Conservation (phyloP, 73 alveolate species). For the Diophrys sp. region DNA sequence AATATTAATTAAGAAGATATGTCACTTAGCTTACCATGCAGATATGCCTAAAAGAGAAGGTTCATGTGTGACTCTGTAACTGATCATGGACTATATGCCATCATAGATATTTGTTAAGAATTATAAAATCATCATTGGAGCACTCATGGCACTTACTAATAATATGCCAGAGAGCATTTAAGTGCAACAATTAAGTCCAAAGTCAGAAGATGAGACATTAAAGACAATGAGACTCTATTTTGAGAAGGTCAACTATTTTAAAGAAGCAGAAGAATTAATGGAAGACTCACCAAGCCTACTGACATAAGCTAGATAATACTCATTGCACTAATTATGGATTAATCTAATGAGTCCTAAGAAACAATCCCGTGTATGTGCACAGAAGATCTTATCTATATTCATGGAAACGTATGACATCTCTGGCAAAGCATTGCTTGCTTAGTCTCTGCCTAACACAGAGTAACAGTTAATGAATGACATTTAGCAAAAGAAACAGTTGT, state of each 20-base stretch:
- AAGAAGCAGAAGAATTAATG: neutral
- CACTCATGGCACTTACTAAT: conserved; percentile 17
- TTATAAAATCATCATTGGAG: conserved; percentile 4
- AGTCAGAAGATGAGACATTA: conserved; percentile 28
- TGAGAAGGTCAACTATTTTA: conserved; percentile 19
- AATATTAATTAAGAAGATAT: conserved; percentile 31
- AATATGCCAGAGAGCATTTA: conserved; percentile 18
- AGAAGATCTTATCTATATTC: conserved; percentile 5
- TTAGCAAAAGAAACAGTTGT: neutral
- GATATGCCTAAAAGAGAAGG: conserved; percentile 54
- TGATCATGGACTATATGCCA: conserved; percentile 36
- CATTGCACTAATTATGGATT: neutral
- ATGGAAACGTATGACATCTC: neutral
- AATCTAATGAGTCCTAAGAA: neutral
- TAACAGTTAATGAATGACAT: neutral
- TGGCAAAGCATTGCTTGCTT: neutral
- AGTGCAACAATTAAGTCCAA: neutral
- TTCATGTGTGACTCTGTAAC: conserved; percentile 18
- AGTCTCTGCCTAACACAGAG: neutral
- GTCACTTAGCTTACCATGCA: conserved; percentile 40
- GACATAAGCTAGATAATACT: neutral
- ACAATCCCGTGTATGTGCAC: neutral
- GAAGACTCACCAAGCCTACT: neutral
- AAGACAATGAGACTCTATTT: conserved; percentile 8
- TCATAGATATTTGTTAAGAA: neutral